Evolutionary conservation across 257 asterid species (phyloP).

Genomic region (Ocimum tenuiflorum): DNA sequence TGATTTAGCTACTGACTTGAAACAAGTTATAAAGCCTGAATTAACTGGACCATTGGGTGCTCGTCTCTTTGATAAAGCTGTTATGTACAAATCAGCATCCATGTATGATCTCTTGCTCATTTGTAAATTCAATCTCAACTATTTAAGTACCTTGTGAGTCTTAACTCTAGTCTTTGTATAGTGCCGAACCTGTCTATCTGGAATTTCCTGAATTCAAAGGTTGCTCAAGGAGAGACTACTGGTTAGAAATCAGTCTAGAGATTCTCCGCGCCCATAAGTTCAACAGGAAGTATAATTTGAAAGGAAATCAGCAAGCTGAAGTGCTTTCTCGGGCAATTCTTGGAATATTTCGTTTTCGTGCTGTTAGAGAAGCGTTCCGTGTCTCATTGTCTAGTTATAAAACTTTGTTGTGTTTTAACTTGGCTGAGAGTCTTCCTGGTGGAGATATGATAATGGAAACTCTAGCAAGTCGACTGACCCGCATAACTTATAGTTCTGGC

Average conservation of each 20-base stretch:
- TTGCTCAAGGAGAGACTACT: slow-evolving; percentile 77
- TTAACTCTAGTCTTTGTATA: slow-evolving; percentile 39
- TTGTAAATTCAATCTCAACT: slow-evolving; percentile 14
- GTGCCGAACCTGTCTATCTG: slow-evolving; percentile 77
- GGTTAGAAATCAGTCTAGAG: slow-evolving; percentile 86
- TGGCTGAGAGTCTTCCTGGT: slow-evolving; percentile 92
- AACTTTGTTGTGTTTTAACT: slow-evolving; percentile 79
- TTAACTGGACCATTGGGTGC: slow-evolving; percentile 95
- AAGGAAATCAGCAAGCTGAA: slow-evolving; percentile 55
- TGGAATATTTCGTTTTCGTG: slow-evolving; percentile 71
- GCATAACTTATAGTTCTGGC: slow-evolving; percentile 32
- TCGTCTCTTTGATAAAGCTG: slow-evolving; percentile 90
- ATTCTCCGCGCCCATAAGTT: slow-evolving; percentile 66
- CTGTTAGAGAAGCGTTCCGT: slow-evolving; percentile 72
- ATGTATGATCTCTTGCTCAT: slow-evolving; percentile 47
- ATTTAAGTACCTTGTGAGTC: slow-evolving; percentile 19
- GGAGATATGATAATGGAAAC: slow-evolving; percentile 75
- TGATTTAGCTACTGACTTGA: slow-evolving; percentile 65
- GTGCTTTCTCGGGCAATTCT: slow-evolving; percentile 73
- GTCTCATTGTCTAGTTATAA: slow-evolving; percentile 56
- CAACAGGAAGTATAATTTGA: slow-evolving; percentile 54
- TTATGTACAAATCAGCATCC: slow-evolving; percentile 82
- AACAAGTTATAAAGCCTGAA: slow-evolving; percentile 84
- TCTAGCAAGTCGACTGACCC: slow-evolving; percentile 46
- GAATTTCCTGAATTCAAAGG: slow-evolving; percentile 95